A percentile compares a stretch with the other conserved stretches of the same genome.
Conservation (phyloP, 2,329 filamentous ascomycete genomes). For the Penicillium digitatum region DNA sequence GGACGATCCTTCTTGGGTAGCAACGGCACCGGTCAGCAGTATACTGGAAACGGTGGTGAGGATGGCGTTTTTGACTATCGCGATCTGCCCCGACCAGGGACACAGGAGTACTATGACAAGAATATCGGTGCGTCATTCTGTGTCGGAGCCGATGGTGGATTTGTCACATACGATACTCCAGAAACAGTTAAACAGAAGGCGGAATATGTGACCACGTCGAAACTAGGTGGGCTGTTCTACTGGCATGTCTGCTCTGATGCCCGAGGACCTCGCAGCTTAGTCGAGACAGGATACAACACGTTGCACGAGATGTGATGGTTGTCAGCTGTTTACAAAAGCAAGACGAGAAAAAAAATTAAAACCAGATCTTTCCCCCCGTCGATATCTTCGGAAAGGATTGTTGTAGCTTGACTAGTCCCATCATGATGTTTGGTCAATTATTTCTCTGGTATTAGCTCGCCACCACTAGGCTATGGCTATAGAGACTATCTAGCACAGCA, state of each 20-base stretch:
- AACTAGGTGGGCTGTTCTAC: conserved; percentile 73
- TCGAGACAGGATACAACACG: conserved; percentile 57
- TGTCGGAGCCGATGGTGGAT: conserved; percentile 66
- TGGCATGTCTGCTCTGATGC: conserved; percentile 74
- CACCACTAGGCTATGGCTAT: neutral
- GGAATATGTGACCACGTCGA: conserved; percentile 65
- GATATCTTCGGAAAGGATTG: neutral
- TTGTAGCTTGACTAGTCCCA: neutral
- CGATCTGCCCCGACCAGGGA: conserved; percentile 58
- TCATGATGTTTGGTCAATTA: neutral
- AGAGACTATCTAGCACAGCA: neutral
- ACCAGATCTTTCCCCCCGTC: neutral
- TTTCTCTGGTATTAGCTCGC: too few species aligned
- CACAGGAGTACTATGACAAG: conserved; percentile 66
- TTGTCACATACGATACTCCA: conserved; percentile 75
- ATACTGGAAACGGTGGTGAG: conserved; percentile 51
- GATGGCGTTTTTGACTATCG: conserved; percentile 71
- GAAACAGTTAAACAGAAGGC: conserved; percentile 73
- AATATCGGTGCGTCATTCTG: conserved; percentile 67
- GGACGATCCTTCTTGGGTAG: conserved; percentile 70
- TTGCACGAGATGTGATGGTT: conserved; percentile 43
- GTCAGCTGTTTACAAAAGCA: neutral
- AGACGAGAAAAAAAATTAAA: neutral
- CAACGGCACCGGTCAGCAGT: conserved; percentile 61
- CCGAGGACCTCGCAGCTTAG: conserved; percentile 53